Conservation (phyloP, 2,329 filamentous ascomycete genomes). For the Aspergillus puulaauensis region DNA sequence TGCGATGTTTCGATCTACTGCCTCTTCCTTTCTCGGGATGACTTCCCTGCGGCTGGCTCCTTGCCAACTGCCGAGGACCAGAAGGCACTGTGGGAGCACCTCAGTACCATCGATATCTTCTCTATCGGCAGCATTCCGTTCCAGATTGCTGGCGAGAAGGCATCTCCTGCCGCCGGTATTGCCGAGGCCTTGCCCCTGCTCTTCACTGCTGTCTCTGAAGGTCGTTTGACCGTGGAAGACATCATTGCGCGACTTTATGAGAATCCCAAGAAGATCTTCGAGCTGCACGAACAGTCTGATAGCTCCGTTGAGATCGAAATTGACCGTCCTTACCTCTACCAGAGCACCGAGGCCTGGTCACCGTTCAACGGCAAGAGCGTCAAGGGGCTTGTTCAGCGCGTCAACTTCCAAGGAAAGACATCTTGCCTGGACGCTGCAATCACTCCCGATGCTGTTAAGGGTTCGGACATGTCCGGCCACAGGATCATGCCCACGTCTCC, state of each 20-base stretch:
- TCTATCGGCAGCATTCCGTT: conserved; percentile 77
- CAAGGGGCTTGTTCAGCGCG: conserved; percentile 69
- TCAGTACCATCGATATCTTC: conserved; percentile 74
- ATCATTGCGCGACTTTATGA: conserved; percentile 70
- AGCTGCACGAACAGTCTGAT: conserved; percentile 75
- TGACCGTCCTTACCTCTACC: conserved; percentile 66
- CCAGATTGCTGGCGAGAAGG: conserved; percentile 63
- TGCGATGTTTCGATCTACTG: conserved; percentile 81
- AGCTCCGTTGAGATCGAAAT: conserved; percentile 74
- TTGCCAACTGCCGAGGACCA: conserved; percentile 69
- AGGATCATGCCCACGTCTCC: conserved; percentile 54
- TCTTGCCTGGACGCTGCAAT: conserved; percentile 72
- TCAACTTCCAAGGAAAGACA: conserved; percentile 72
- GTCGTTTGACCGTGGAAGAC: conserved; percentile 71
- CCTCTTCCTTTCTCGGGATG: conserved; percentile 70
- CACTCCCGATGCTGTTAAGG: conserved; percentile 56
- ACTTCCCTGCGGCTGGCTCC: conserved; percentile 66
- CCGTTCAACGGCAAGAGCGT: conserved; percentile 69
- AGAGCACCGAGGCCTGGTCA: conserved; percentile 60
- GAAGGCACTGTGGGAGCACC: conserved; percentile 70
- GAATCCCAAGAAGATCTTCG: conserved; percentile 78
- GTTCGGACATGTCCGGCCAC: conserved; percentile 75
- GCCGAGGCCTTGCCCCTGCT: conserved; percentile 72
- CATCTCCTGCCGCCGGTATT: conserved; percentile 65
- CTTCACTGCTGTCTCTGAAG: conserved; percentile 72